Evolutionary conservation across 2,329 filamentous ascomycete genomes (phyloP).

Genomic region (Fusarium secorum): DNA sequence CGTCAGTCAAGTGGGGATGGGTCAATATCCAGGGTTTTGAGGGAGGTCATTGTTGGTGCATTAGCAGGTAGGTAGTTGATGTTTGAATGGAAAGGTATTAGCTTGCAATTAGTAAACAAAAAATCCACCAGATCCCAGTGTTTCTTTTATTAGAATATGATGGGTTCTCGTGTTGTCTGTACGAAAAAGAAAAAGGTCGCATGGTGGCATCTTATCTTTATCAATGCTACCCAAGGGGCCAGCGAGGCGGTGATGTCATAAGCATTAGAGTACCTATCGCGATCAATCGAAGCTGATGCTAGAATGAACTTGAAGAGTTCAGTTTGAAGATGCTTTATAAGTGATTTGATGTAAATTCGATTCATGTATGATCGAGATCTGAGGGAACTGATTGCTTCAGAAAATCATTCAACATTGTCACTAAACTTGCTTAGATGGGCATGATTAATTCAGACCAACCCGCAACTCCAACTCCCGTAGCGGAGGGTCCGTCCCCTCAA

Average conservation of each 20-base stretch:
- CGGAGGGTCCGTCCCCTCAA: background rate
- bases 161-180: constrained; percentile 14
- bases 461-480: background rate
- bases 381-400: background rate
- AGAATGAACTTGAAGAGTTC: background rate
- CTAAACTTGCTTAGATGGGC: constrained; percentile 17
- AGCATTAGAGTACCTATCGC: background rate
- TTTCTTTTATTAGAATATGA: constrained; percentile 14
- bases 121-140: background rate
- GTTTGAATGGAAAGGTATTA: background rate
- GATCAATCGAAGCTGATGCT: background rate
- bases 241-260: constrained; percentile 3
- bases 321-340: constrained; percentile 22
- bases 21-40: background rate
- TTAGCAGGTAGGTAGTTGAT: background rate
- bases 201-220: background rate
- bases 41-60: background rate
- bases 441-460: constrained; percentile 24
- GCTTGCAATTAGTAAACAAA: background rate
- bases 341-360: constrained; percentile 3
- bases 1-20: background rate
- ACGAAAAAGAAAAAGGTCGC: constrained; percentile 6
- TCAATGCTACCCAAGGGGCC: background rate
- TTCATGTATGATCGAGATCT: constrained; percentile 15
- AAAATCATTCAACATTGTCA: background rate